Evolutionary conservation across 2,329 filamentous ascomycete genomes (phyloP).

Genomic region (Helotiales sp.): DNA sequence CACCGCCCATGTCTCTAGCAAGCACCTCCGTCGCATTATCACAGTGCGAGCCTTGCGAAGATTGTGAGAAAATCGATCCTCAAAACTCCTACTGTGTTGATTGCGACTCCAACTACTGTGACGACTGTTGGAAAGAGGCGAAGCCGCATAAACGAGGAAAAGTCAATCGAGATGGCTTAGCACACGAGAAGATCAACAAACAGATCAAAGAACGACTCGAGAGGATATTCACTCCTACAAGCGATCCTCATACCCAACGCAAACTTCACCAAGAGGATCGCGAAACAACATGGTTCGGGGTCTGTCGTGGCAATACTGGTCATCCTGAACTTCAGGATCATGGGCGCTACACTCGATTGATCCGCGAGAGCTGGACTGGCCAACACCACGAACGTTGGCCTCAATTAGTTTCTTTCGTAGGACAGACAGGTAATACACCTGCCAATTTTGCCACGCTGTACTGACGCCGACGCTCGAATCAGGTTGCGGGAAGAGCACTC

Average conservation of each 20-base stretch:
- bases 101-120: constrained; percentile 11
- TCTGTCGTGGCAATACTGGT: constrained; percentile 28
- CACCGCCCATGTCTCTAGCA: too few relatives aligned
- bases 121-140: constrained; percentile 16
- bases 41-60: too few relatives aligned
- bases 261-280: constrained; percentile 31
- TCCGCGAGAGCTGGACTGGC: constrained; percentile 33
- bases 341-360: constrained; percentile 45
- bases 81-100: too few relatives aligned
- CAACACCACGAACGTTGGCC: constrained; percentile 34
- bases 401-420: constrained; percentile 25
- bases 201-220: constrained; percentile 30
- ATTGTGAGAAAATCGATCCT: too few relatives aligned
- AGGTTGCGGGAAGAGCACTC: constrained; percentile 45
- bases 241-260: constrained; percentile 30
- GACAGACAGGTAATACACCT: constrained; percentile 11
- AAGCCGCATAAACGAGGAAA: constrained; percentile 16
- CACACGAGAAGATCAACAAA: constrained; percentile 39
- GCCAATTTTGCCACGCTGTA: background rate
- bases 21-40: too few relatives aligned
- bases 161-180: constrained; percentile 31
- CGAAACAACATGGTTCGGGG: constrained; percentile 41
- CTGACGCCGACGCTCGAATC: constrained; percentile 25
- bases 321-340: constrained; percentile 39
- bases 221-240: constrained; percentile 28